Evolutionary conservation across 441 rosid species (phyloP).

Genomic region (Arabidopsis lyrata): DNA sequence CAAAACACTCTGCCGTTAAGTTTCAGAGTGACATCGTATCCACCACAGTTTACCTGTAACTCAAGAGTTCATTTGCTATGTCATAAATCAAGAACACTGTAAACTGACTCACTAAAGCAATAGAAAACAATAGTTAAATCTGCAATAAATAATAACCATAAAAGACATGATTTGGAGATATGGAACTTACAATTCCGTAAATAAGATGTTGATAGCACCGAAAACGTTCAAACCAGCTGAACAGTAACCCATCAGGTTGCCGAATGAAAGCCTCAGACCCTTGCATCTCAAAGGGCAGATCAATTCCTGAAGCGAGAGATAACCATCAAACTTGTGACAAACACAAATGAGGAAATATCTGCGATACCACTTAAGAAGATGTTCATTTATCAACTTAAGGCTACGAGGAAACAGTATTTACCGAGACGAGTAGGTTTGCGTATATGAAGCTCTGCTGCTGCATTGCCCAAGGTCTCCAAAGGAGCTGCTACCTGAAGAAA

Average conservation of each 20-base stretch:
- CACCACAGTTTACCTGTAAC: conserved; percentile 63
- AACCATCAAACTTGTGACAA: conserved; percentile 24
- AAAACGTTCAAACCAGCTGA: conserved; percentile 95
- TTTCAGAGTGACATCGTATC: conserved; percentile 51
- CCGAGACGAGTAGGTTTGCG: conserved; percentile 88
- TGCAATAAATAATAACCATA: background rate
- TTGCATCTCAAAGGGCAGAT: conserved; percentile 89
- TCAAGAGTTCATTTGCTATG: conserved; percentile 29
- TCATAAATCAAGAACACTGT: conserved; percentile 25
- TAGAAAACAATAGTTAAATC: background rate
- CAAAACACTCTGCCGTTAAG: conserved; percentile 54
- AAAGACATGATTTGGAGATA: background rate
- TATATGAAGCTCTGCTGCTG: conserved; percentile 80
- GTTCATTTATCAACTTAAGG: background rate
- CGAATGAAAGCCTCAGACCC: conserved; percentile 73
- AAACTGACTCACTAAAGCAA: conserved; percentile 25
- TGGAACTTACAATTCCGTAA: conserved; percentile 72
- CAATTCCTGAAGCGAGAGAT: conserved; percentile 67
- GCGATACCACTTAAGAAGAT: background rate
- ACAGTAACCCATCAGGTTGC: conserved; percentile 86
- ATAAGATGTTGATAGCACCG: conserved; percentile 73
- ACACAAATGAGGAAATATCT: background rate
- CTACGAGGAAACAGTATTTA: conserved; percentile 38
- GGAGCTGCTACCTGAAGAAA: conserved; percentile 77
- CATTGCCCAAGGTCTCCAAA: conserved; percentile 64